Percentiles rank a stretch among this genome's conserved stretches.
Evolutionary conservation across 2,329 filamentous ascomycete species (phyloP).

Genomic region (Alternaria longipes): DNA sequence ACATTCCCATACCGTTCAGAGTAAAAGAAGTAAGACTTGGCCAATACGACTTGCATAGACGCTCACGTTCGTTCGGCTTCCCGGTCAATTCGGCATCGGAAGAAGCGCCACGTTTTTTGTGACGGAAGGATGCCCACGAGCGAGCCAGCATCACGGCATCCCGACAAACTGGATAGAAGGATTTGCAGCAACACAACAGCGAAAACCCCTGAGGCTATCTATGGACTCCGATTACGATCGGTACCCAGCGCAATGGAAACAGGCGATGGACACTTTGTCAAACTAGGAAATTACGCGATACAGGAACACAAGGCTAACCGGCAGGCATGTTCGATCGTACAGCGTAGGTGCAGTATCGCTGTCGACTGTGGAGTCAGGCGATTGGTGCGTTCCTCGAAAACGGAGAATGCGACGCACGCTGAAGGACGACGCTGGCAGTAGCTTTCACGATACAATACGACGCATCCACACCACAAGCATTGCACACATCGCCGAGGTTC

Average conservation of each 20-base stretch:
- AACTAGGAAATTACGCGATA: background rate
- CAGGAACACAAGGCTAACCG: slow-evolving; percentile 1
- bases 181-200: slow-evolving; percentile 15
- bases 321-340: slow-evolving; percentile 2
- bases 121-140: slow-evolving; percentile 34
- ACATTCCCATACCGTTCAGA: background rate
- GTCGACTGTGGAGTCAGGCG: background rate
- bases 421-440: background rate
- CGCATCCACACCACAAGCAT: background rate
- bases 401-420: background rate
- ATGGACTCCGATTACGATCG: slow-evolving; percentile 15
- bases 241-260: slow-evolving; percentile 23
- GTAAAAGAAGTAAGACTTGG: slow-evolving; percentile 16
- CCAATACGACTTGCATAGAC: slow-evolving; percentile 29
- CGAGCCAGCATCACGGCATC: slow-evolving; percentile 16
- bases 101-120: slow-evolving; percentile 36
- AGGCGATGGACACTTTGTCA: background rate
- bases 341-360: background rate
- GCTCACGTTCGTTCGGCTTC: slow-evolving; percentile 22
- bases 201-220: slow-evolving; percentile 23
- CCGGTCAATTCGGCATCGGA: slow-evolving; percentile 27
- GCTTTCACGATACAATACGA: background rate
- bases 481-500: background rate
- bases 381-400: slow-evolving; percentile 5
- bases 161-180: slow-evolving; percentile 26